Conservation (phyloP, 108 stramenopile genomes). For the Hondaea fermentalgiana region DNA sequence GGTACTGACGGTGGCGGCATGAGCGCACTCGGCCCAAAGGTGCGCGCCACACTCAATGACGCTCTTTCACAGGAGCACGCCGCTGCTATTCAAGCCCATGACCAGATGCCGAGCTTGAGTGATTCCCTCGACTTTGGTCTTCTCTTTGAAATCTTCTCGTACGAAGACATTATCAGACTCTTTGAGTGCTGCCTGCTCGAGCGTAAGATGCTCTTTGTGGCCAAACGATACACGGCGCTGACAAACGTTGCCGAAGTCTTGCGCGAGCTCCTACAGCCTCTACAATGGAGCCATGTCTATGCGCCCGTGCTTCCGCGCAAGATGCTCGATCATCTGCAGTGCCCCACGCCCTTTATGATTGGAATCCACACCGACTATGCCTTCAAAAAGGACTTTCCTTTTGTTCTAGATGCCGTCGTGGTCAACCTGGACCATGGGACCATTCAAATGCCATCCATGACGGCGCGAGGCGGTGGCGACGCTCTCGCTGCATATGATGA, state of each 20-base stretch:
- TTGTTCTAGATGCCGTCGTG: not conserved
- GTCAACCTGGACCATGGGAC: conserved; percentile 9
- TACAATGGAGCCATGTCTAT: conserved; percentile 18
- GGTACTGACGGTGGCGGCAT: too few species aligned
- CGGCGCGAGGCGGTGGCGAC: not conserved
- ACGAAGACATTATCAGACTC: not conserved
- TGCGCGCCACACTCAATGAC: too few species aligned
- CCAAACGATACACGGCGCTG: not conserved
- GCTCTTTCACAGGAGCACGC: too few species aligned
- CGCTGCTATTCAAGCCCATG: too few species aligned
- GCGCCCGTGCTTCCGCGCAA: conserved; percentile 20
- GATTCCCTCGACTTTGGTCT: not conserved
- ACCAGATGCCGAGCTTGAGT: not conserved
- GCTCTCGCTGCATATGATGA: not conserved
- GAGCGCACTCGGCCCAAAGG: too few species aligned
- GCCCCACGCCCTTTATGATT: not conserved
- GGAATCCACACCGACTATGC: not conserved
- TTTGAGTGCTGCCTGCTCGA: conserved; percentile 13
- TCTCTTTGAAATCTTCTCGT: not conserved
- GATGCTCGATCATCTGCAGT: conserved; percentile 10
- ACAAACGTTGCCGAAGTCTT: not conserved
- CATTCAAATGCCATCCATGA: not conserved
- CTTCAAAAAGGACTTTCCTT: conserved; percentile 3
- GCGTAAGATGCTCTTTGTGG: not conserved
- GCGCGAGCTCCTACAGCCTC: not conserved